Evolutionary conservation across 352 stramenopile species (phyloP), one percentile per base, ranked within the genome.

Genomic region (Phytophthora syringae): DNA sequence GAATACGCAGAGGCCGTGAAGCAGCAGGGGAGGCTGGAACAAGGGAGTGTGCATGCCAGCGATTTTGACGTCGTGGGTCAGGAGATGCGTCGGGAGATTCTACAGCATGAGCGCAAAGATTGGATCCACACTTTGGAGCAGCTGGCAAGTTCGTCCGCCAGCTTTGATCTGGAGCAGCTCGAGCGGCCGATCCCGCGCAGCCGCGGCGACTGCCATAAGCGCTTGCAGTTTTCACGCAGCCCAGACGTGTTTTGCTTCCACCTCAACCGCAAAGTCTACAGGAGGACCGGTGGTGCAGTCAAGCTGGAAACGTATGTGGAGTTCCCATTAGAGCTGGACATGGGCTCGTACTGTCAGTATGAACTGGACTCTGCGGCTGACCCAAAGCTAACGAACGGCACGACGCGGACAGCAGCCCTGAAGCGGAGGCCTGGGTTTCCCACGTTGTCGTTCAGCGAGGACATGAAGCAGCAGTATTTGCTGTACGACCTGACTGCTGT

Each of bases 231-330:
- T 21, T 92, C 84, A 10, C 86, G 87, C 40, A 88, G 81, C 28
- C 89, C 87, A 1, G 80, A 92, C 28, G 84, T 95, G 45, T 90
- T 97, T 25, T 93, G 86, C 62, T 93, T 97, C 52, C 89, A 97
- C 55, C 85, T 97, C 7, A 95, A 92, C 65, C 85, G 87, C 51
- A 94, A 95, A 52, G 75, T 95, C n/a, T 97, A 88, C 67, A 77
- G 88, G 52, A 66, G 60, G 62, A 90, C 74, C 36, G 84, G 87
- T 16, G 78, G 69, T 25, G 81, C 84, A 36, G 67, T 87, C 25
- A 97, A 97, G 57, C 67, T 97, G 3, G 80, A 93, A 36, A 92
- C 76, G 7, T 87, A 86, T 58, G 82, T 97, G 5, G 64, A 80
- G 47, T 97, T 97, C 60, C 88, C 88, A n/a, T 52, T 89, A 25